Conservation (phyloP, 495 filamentous ascomycete genomes). For the Usnea hakonensis region DNA sequence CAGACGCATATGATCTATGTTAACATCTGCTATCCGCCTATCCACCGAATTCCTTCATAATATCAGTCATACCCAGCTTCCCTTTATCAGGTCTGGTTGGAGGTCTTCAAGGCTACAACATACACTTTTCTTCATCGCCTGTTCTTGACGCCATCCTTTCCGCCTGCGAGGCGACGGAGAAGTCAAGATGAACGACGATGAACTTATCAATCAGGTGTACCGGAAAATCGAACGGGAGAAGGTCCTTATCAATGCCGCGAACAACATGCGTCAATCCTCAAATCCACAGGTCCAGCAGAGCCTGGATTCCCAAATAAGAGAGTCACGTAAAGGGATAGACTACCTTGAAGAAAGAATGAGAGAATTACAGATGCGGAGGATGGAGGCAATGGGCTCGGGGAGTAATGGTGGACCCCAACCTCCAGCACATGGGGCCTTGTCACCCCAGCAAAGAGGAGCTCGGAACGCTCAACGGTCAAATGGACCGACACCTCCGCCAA, state of each 20-base stretch:
- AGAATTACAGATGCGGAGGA: conserved; percentile 75
- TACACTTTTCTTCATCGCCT: not conserved
- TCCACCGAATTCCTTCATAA: not conserved
- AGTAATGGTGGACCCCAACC: conserved; percentile 30
- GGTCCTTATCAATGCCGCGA: conserved; percentile 87
- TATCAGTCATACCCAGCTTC: not conserved
- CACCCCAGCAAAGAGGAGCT: conserved; percentile 29
- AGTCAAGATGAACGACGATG: conserved; percentile 62
- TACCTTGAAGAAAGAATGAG: conserved; percentile 87
- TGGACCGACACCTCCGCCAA: conserved; percentile 55
- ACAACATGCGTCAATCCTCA: conserved; percentile 89
- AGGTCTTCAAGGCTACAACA: not conserved
- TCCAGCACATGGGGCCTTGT: conserved; percentile 36
- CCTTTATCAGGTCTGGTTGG: not conserved
- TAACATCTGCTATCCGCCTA: no score
- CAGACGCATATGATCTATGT: not conserved
- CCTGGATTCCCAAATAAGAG: conserved; percentile 85
- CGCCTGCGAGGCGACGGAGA: conserved; percentile 1
- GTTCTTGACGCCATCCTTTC: not conserved
- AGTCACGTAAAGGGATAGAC: conserved; percentile 82
- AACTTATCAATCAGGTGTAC: conserved; percentile 77
- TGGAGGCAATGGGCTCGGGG: conserved; percentile 51
- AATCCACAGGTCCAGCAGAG: conserved; percentile 83
- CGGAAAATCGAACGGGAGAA: conserved; percentile 98
- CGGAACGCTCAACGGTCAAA: conserved; percentile 29